Base-by-base conservation (phyloP, 2,329 filamentous ascomycete genomes). In the Fusarium pseudoanthophilum region DNA sequence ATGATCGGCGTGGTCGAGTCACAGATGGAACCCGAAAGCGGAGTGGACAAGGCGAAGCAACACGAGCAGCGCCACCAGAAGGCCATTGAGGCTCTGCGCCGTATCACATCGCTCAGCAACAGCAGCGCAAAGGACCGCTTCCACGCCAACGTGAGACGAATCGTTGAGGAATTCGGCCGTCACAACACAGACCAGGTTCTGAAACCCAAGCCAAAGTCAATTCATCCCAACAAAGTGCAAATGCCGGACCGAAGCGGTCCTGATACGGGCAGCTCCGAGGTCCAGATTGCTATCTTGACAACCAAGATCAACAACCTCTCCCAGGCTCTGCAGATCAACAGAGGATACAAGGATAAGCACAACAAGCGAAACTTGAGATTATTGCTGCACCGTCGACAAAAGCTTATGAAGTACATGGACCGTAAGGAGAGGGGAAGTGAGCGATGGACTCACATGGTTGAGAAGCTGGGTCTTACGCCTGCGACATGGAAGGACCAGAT, bases 281-380 rank as follows among this genome's bases (percentile, higher is more conserved):
- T 99, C n/a, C 96, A 99, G 86, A 94, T 97, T 75, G 95, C 95
- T 51, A 97, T 99, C 77, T 83, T 99, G 81, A 99, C 96, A 7
- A 90, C 94, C 64, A 98, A 98, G 88, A 99, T 99, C 80, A 88
- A 94, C 72, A 91, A 92, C 30, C 82, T 99, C 56, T 92, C 93
- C 21, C 87, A 92, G 75, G 91, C 92, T 74, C 83, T 97, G 58
- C 87, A 92, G 78, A 87, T 85, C 46, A 88, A 90, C 67, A 84
- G 86, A 75, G 93, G 92, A 10, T 90, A 92, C 82, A 94, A 92
- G 81, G 96, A 99, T 81, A 97, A 97, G 86, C 90, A 94, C 81
- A 98, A 98, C 85, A 97, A 97, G 89, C 89, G 95, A 68, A 97
- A 97, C 83, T 80, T 99, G 81, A 88, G 94, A 74, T 78, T 97